Base-by-base conservation (phyloP, 768 basidiomycete species). In the Lentinula edodes region DNA sequence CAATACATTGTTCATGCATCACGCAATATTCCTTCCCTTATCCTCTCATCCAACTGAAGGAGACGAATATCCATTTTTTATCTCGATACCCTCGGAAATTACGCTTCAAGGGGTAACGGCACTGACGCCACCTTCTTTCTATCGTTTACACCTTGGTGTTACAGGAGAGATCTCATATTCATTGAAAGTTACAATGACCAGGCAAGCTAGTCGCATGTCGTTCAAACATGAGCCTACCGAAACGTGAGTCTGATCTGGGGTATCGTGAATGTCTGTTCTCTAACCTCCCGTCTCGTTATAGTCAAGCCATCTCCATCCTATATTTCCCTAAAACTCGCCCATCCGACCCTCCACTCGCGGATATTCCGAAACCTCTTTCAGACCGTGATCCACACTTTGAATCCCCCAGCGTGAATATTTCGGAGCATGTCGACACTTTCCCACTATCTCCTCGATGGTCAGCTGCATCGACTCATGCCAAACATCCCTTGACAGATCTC, bases 321-420 rank as follows among this genome's bases (percentile, higher is more conserved):
- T 60, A 60, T n/a, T 52, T 60, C 9, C 59, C 59, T 5, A 60
- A 60, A 39, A 50, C 59, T 12, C 48, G 59, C 23, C 59, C 59
- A 23, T 28, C n/a, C 13, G 36, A 60, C 28, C 59, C 59, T 23
- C 59, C 59, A 23, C 48, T 60, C 16, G 35, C 39, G 18, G 23
- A 16, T 52, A 60, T 60, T 20, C 59, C 59, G 9, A 51, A 50
- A 28, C 59, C 59, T 3, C n/a, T 18, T 18, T n/a, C 20, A 41
- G 48, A 51, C 32, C 59, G 39, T 38, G 59, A 52, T 38, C n/a
- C 28, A 39, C 59, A 38, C 28, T 48, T 52, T 41, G 7, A 6
- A 4, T 42, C 41, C 8, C 59, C 59, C 34, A 42, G 18, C 10
- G n/a, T 60, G 16, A 38, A 52, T 35, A 36, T 52, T 8, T 16